These are phyloP conservation scores for Fragosphaeria purpurea DNA, from an alignment of 2,329 filamentous ascomycete genomes.

Conservation along the genomic window DNA sequence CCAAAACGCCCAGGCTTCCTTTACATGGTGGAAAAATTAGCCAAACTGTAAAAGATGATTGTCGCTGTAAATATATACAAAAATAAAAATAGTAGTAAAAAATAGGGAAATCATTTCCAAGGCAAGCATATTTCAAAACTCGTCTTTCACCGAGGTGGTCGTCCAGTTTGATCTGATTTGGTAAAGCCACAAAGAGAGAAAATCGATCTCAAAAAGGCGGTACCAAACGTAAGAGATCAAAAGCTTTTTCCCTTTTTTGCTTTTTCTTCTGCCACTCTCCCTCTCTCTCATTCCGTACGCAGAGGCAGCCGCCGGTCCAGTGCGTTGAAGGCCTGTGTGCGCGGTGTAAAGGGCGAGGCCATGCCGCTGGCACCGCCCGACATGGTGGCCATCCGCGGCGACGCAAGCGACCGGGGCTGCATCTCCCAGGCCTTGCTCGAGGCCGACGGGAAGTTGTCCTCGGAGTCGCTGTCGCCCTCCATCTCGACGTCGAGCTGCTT, in stretches of 20 bases:
- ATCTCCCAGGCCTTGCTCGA: conserved; percentile 42
- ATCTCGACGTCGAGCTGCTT: conserved; percentile 37
- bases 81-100: no score
- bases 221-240: not conserved
- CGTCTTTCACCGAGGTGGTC: no score
- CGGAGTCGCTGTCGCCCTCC: conserved; percentile 28
- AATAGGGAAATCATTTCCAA: no score
- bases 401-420: conserved; percentile 7
- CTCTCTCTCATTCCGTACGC: conserved; percentile 18
- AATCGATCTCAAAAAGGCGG: no score
- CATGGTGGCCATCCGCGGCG: not conserved
- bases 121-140: no score
- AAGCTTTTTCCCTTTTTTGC: not conserved
- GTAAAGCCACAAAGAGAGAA: no score
- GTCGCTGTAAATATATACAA: no score
- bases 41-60: no score
- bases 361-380: not conserved
- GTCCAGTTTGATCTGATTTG: no score
- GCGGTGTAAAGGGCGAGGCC: conserved; percentile 41
- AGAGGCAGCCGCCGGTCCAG: conserved; percentile 49
- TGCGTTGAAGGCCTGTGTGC: conserved; percentile 58
- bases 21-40: no score
- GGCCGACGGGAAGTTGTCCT: conserved; percentile 19
- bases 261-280: no score
- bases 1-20: no score